Evolutionary conservation across 2,329 filamentous ascomycete species (phyloP).

Genomic region (Hypoxylon sp.): DNA sequence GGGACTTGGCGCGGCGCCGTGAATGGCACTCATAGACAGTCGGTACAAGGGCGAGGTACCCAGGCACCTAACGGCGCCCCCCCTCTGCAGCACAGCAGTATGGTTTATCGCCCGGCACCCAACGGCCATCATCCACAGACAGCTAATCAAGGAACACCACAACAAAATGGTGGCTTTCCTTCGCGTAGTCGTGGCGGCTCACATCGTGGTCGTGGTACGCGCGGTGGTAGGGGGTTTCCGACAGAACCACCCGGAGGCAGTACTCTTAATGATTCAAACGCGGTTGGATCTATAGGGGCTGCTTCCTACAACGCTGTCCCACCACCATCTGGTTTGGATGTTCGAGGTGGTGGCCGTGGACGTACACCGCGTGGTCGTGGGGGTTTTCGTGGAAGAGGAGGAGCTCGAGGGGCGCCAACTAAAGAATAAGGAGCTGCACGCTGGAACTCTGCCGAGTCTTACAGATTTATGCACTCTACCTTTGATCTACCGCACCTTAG

Average conservation of each 20-base stretch:
- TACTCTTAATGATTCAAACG: slow-evolving; percentile 9
- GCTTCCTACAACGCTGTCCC: slow-evolving; percentile 69
- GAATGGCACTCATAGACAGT: slow-evolving; percentile 61
- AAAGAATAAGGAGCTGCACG: slow-evolving; percentile 1
- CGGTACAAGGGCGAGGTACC: slow-evolving; percentile 57
- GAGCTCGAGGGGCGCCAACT: slow-evolving; percentile 37
- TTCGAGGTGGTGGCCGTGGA: slow-evolving; percentile 56
- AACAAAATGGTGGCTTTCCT: slow-evolving; percentile 53
- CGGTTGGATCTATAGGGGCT: slow-evolving; percentile 24
- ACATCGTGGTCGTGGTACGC: slow-evolving; percentile 41
- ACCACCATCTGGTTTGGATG: slow-evolving; percentile 71
- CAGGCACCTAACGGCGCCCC: slow-evolving; percentile 58
- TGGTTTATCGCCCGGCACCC: slow-evolving; percentile 65
- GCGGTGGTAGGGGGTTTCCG: slow-evolving; percentile 42
- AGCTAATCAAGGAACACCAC: slow-evolving; percentile 31
- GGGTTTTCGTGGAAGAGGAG: slow-evolving; percentile 42
- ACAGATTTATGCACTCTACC: not conserved
- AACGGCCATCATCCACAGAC: slow-evolving; percentile 42
- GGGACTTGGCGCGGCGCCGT: slow-evolving; percentile 72
- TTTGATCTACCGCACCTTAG: not conserved
- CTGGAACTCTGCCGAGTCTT: not conserved
- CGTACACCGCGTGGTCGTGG: slow-evolving; percentile 49
- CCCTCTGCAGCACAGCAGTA: slow-evolving; percentile 65
- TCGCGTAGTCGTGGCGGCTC: slow-evolving; percentile 52
- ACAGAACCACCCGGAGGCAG: slow-evolving; percentile 5